Conservation (phyloP, 1,284 basidiomycete species). For the Farysia itapuensis region DNA sequence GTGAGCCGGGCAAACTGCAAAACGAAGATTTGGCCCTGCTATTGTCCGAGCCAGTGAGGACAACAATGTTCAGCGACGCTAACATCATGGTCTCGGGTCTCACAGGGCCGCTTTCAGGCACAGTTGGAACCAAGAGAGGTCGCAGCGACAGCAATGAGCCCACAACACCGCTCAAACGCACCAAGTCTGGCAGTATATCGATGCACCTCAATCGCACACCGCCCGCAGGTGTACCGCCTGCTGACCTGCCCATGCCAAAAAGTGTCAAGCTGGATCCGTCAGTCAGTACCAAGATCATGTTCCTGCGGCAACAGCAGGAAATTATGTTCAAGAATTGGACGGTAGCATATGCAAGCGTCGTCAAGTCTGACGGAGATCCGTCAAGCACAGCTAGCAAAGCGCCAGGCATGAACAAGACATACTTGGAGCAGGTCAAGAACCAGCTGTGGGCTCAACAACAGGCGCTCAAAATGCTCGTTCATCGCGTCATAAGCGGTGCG, state of each 20-base stretch:
- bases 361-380: constrained; percentile 6
- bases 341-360: constrained; percentile 13
- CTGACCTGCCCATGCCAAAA: constrained; percentile 3
- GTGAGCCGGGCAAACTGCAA: constrained; percentile 19
- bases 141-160: constrained; percentile 12
- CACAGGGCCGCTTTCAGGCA: constrained; percentile 1
- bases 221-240: not conserved
- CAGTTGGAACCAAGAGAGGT: constrained; percentile 6
- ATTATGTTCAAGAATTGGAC: constrained; percentile 49
- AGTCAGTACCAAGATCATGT: constrained; percentile 33
- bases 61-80: constrained; percentile 19
- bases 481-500: constrained; percentile 23
- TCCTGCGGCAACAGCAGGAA: constrained; percentile 46
- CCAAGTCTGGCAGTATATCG: constrained; percentile 29
- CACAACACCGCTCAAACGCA: constrained; percentile 16
- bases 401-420: constrained; percentile 26
- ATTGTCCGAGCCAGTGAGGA: constrained; percentile 12
- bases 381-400: constrained; percentile 4
- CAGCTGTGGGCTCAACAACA: constrained; percentile 43
- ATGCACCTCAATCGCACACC: constrained; percentile 4
- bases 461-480: constrained; percentile 34
- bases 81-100: constrained; percentile 25
- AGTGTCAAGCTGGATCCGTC: constrained; percentile 31
- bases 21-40: constrained; percentile 21
- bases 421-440: constrained; percentile 41